Base-by-base conservation (phyloP, 176 grass and related monocot species). In the Avena sativa region DNA sequence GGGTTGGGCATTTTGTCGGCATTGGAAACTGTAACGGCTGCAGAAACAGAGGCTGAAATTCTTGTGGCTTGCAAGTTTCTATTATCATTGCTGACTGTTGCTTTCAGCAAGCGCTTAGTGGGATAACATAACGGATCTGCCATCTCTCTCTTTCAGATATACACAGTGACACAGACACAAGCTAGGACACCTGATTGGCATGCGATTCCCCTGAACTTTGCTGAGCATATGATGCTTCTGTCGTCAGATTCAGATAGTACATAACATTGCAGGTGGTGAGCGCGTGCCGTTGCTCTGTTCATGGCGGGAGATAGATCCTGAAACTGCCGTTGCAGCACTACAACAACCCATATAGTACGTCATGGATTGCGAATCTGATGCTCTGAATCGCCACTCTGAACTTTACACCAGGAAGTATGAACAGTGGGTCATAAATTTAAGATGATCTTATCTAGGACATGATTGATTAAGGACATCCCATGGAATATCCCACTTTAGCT, bases 331-430 rank as follows among this genome's bases (percentile, higher is more conserved):
- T 57, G 55, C 55, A 57, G 16, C 7, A 57, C 17, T 57, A 19
- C 17, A 57, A 8, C 51, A 57, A 57, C 8, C 55, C 17, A 57
- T 20, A 57, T 57, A 43, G 40, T 43, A 43, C 5, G 40, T 43
- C 40, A 43, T 43, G 40, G 40, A 43, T 43, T 43, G 40, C 40
- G 81, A 47, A 84, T 84, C 69, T n/a, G 82, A 84, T 74, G 21
- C 82, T 32, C 70, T n/a, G 38, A 62, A 74, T 48, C 68, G 21
- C 76, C 76, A 60, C 12, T 79, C 10, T 79, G 16, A 60, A 79
- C 76, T 79, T 79, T 13, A 59, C 20, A 57, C 20, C 36, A 21
- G 50, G 46, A 75, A 51, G 12, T 70, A 34, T 23, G 20, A 23
- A 8, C 47, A 52, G 23, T 76, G 14, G 21, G 21, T 52, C 13